These are phyloP conservation scores for Paratinospora sagittata DNA, from an alignment of 164 flowering plant species.

Conservation along the genomic window DNA sequence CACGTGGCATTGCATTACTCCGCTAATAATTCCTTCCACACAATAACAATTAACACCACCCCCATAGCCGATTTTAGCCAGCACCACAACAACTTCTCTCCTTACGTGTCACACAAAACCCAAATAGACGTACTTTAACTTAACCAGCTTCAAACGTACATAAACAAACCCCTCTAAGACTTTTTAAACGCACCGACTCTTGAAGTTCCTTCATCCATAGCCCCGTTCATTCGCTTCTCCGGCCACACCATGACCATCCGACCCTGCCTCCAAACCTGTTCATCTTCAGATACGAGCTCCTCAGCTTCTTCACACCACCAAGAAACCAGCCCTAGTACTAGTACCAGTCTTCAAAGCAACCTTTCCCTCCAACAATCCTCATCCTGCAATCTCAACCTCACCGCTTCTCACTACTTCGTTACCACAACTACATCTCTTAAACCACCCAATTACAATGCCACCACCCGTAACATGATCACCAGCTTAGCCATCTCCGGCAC, in stretches of 20 bases:
- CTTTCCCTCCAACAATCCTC: constrained; percentile 40
- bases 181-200: background rate
- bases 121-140: background rate
- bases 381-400: constrained; percentile 19
- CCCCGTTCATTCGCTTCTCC: background rate
- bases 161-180: background rate
- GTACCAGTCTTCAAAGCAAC: constrained; percentile 39
- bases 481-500: constrained; percentile 39
- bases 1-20: too few species aligned
- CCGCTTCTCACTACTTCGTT: constrained; percentile 29
- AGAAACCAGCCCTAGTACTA: constrained; percentile 13
- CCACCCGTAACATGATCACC: constrained; percentile 20
- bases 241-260: too few species aligned
- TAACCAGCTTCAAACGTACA: background rate
- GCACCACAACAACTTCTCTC: too few species aligned
- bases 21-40: too few species aligned
- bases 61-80: too few species aligned
- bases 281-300: constrained; percentile 14
- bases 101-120: too few species aligned
- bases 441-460: background rate
- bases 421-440: background rate
- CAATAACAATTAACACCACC: too few species aligned
- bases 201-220: background rate
- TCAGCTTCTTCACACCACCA: constrained; percentile 16
- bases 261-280: too few species aligned